Percentiles rank a stretch among this genome's conserved stretches.
phyloP scores from a whole-genome alignment of 73 alveolate genomes.

The Stentor roeselii region DNA sequence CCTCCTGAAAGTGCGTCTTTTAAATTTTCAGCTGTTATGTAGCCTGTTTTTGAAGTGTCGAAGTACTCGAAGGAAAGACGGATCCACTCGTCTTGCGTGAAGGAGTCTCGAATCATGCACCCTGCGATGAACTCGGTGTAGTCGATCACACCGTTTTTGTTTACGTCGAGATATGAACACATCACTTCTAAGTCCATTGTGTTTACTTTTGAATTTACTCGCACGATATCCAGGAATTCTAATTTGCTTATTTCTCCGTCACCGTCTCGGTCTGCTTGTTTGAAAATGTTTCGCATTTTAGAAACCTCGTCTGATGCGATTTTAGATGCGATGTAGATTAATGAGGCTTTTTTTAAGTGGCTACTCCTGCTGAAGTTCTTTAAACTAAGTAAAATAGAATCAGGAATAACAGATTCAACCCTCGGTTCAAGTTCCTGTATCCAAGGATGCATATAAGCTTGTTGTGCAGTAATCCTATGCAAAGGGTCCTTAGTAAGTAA shows the following conservation, averaged over 20 bases:
- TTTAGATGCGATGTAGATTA: conserved; percentile 54
- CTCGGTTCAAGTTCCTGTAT: conserved; percentile 34
- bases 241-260: conserved; percentile 25
- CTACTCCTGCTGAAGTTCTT: neutral
- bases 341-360: conserved; percentile 40
- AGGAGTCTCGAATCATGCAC: conserved; percentile 50
- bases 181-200: conserved; percentile 27
- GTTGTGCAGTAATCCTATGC: conserved; percentile 54
- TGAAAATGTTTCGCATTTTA: conserved; percentile 27
- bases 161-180: conserved; percentile 49
- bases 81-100: conserved; percentile 46
- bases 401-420: conserved; percentile 16
- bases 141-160: conserved; percentile 61
- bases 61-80: conserved; percentile 45
- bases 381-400: conserved; percentile 23
- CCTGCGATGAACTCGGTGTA: conserved; percentile 74
- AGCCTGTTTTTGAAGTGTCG: neutral
- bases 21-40: neutral
- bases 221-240: neutral
- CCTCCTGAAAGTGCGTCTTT: neutral
- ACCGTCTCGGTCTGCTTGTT: neutral
- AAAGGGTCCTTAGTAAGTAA: conserved; percentile 45
- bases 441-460: conserved; percentile 60
- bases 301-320: conserved; percentile 39
- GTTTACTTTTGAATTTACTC: neutral